Evolutionary conservation across 176 grass and related monocot genomes (phyloP).

Genomic region (Oryza nivara): DNA sequence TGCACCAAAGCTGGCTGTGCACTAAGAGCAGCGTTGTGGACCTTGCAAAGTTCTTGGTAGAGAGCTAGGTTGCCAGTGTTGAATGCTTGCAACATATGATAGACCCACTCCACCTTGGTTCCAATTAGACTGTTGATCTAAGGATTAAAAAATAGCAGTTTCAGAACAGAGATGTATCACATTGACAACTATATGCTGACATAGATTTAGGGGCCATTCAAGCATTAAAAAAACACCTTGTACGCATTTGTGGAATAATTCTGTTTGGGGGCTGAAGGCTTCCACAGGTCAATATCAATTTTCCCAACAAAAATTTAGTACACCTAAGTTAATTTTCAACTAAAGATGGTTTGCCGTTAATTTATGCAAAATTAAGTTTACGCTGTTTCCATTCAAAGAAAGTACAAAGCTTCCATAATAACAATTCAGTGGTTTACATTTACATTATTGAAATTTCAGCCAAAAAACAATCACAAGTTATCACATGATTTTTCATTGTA

Average conservation of each 20-base stretch:
- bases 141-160: not conserved
- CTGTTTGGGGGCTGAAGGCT: not conserved
- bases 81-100: constrained; percentile 9
- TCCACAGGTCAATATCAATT: not conserved
- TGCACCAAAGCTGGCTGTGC: not conserved
- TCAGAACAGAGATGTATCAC: not conserved
- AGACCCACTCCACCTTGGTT: constrained; percentile 1
- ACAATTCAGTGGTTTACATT: not conserved
- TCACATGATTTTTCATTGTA: not conserved
- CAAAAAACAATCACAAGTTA: not conserved
- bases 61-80: constrained; percentile 4
- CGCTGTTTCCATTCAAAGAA: not conserved
- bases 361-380: not conserved
- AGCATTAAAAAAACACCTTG: not conserved
- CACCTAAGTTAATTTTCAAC: not conserved
- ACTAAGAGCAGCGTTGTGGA: not conserved
- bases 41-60: not conserved
- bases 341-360: not conserved
- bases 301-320: not conserved
- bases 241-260: not conserved
- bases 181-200: not conserved
- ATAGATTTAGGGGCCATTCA: not conserved
- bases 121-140: constrained; percentile 2
- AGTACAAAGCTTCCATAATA: not conserved
- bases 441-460: not conserved